A percentile compares a stretch with the other conserved stretches of the same genome.
Evolutionary conservation across 1,284 basidiomycete genomes (phyloP).

Genomic region (Butyriboletus pseudospeciosus): DNA sequence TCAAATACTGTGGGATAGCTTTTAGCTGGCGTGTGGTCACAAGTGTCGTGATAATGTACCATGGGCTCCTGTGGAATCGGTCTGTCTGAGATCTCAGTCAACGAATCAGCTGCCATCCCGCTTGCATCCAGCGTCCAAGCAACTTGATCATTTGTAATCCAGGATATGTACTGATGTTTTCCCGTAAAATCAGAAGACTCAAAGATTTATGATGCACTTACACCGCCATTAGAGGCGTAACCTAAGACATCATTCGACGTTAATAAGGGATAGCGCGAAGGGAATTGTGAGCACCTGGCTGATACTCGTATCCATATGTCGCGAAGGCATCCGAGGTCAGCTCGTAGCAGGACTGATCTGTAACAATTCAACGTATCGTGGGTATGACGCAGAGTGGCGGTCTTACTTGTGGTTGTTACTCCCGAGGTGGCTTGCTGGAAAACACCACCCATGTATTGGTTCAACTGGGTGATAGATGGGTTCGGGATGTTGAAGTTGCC

Average conservation of each 20-base stretch:
- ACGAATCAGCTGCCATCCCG: slow-evolving; percentile 65
- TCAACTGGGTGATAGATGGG: slow-evolving; percentile 37
- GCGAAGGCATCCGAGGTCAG: slow-evolving; percentile 36
- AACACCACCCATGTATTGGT: slow-evolving; percentile 43
- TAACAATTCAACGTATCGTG: slow-evolving; percentile 2
- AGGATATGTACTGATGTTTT: slow-evolving; percentile 64
- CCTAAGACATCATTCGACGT: slow-evolving; percentile 24
- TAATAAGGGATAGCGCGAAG: slow-evolving; percentile 14
- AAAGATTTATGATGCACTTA: slow-evolving; percentile 30
- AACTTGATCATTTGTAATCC: slow-evolving; percentile 62
- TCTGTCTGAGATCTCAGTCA: slow-evolving; percentile 66
- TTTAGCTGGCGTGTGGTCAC: slow-evolving; percentile 2
- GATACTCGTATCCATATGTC: slow-evolving; percentile 55
- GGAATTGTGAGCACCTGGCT: slow-evolving; percentile 33
- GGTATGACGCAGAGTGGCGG: neutral
- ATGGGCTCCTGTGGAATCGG: slow-evolving; percentile 82
- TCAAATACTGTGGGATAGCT: slow-evolving; percentile 53
- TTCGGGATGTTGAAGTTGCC: slow-evolving; percentile 41
- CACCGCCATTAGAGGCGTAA: slow-evolving; percentile 20
- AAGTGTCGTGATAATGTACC: slow-evolving; percentile 38
- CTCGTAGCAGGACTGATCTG: slow-evolving; percentile 34
- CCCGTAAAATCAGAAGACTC: slow-evolving; percentile 1
- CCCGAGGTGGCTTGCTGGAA: slow-evolving; percentile 65
- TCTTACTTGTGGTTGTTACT: slow-evolving; percentile 41
- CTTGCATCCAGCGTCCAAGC: slow-evolving; percentile 75